phyloP scores from a whole-genome alignment of 169 alveolate genomes.

The Plasmodium berghei region DNA sequence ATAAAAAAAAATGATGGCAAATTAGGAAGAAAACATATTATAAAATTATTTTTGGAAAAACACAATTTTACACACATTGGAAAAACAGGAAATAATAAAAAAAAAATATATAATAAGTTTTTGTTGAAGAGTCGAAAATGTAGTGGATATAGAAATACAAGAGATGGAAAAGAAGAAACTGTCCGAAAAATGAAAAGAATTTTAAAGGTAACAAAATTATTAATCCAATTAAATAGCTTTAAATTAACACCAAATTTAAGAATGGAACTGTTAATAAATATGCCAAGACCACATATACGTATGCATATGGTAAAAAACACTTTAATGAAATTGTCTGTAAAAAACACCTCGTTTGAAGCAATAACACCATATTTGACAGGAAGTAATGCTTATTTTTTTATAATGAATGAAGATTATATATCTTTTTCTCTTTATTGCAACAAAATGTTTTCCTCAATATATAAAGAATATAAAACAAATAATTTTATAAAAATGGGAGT shows the following conservation, averaged over 20 bases:
- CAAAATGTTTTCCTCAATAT: constrained; percentile 50
- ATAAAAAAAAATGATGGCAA: background rate
- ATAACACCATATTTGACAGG: constrained; percentile 54
- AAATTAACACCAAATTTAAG: constrained; percentile 71
- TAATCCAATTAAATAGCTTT: constrained; percentile 70
- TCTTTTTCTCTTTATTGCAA: constrained; percentile 54
- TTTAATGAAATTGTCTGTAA: constrained; percentile 52
- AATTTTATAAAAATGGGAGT: constrained; percentile 41
- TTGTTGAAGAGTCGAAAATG: constrained; percentile 64
- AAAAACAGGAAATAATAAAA: background rate
- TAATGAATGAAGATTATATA: constrained; percentile 67
- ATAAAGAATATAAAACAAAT: constrained; percentile 55
- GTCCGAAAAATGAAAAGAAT: constrained; percentile 67
- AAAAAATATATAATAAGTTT: constrained; percentile 1
- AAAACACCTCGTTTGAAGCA: constrained; percentile 74
- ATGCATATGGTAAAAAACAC: constrained; percentile 76
- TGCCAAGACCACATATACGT: constrained; percentile 78
- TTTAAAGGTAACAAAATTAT: constrained; percentile 69
- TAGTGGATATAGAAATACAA: constrained; percentile 68
- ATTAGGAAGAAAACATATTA: background rate
- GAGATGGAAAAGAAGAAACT: constrained; percentile 74
- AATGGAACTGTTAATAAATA: constrained; percentile 62
- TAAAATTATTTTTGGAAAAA: background rate
- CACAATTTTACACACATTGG: background rate
- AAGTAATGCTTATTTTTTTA: constrained; percentile 63